Evolutionary conservation across 495 filamentous ascomycete species (phyloP), one percentile per base, ranked within the genome.

Genomic region (Pseudevernia furfuracea): DNA sequence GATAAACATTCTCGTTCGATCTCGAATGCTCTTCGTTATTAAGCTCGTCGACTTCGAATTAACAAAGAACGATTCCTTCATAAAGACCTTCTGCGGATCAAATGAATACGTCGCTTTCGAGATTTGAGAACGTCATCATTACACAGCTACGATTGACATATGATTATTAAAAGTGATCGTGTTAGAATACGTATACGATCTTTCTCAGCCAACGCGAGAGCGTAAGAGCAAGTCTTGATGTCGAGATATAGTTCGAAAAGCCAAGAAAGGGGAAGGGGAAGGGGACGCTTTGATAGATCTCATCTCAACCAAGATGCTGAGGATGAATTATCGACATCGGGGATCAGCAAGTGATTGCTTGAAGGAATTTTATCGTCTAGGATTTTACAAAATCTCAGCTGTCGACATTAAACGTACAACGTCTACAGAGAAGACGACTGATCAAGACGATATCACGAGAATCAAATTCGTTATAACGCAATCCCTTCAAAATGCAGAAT

Each of bases 101-200:
- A n/a, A n/a, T n/a, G n/a, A n/a, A n/a, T n/a, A n/a, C n/a, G n/a
- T n/a, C n/a, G n/a, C n/a, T n/a, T n/a, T 28, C 21, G 21, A 59
- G 57, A 59, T 59, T 59, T 59, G n/a, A 7, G 34, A 14, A 41
- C 34, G 25, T 59, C n/a, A 41, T 36, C 28, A 59, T 59, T 68
- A 68, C 30, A 68, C 43, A 19, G n/a, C 57, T 34, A 53, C 25
- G 4, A 38, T 68, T 37, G 46, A 68, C 28, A 46, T 68, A 46
- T 65, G 56, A 38, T 65, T 19, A 60, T 25, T 68, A 30, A 43
- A 41, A 60, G 56, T 65, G 21, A 34, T 68, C 44, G 44, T 65
- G 11, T 60, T 68, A 44, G 0, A 65, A 37, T 68, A 55, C 39
- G 44, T 2, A 57, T 65, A 68, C 41, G 57, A 38, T 57, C 63